These are phyloP conservation scores for Zymoseptoria pseudotritici DNA, from an alignment of 2,329 filamentous ascomycete genomes.

Conservation along the genomic window DNA sequence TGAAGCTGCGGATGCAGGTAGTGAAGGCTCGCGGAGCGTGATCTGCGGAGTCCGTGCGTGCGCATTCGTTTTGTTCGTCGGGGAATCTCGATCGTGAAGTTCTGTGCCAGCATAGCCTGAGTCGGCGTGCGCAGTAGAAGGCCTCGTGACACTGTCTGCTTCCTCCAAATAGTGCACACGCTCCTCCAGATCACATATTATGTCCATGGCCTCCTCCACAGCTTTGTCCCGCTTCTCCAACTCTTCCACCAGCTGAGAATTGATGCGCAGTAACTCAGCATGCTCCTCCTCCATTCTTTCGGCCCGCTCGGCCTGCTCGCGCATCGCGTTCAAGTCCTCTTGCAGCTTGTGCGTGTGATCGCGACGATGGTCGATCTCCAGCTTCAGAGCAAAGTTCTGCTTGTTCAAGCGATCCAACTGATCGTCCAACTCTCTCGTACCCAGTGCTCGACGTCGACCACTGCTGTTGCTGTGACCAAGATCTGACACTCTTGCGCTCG, in stretches of 20 bases:
- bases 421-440: slow-evolving; percentile 62
- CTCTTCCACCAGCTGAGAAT: slow-evolving; percentile 52
- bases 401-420: slow-evolving; percentile 63
- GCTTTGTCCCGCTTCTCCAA: slow-evolving; percentile 63
- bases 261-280: slow-evolving; percentile 49
- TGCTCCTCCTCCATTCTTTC: slow-evolving; percentile 32
- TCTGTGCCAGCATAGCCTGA: slow-evolving; percentile 31
- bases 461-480: slow-evolving; percentile 13
- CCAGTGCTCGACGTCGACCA: slow-evolving; percentile 35
- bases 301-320: slow-evolving; percentile 41
- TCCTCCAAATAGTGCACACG: slow-evolving; percentile 23
- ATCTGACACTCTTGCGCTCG: slow-evolving; percentile 11
- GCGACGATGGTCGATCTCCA: slow-evolving; percentile 63
- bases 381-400: slow-evolving; percentile 69
- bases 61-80: slow-evolving; percentile 17
- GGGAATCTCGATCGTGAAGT: slow-evolving; percentile 21
- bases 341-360: slow-evolving; percentile 57
- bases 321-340: slow-evolving; percentile 48
- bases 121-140: slow-evolving; percentile 29
- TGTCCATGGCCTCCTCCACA: slow-evolving; percentile 60
- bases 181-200: slow-evolving; percentile 60
- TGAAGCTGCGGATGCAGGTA: slow-evolving; percentile 17
- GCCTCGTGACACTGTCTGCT: slow-evolving; percentile 22
- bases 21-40: slow-evolving; percentile 7
- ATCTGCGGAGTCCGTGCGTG: slow-evolving; percentile 7